phyloP scores from a whole-genome alignment of 495 filamentous ascomycete genomes.

The Viridothelium virens region DNA sequence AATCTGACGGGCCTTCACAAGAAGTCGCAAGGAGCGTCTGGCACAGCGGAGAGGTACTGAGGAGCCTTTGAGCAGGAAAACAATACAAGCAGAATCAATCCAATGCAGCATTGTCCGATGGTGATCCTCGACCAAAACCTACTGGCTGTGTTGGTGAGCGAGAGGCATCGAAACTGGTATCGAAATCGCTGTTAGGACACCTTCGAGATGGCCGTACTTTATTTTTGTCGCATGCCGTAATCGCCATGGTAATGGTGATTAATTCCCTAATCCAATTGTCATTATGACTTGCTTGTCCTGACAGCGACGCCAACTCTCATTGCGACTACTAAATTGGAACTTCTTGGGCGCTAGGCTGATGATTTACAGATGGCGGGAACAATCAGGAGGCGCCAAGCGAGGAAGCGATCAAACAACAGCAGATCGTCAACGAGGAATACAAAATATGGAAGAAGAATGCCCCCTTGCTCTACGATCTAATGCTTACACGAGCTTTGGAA shows the following conservation, averaged over 20 bases:
- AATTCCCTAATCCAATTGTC: too few relatives aligned
- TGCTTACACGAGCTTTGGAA: slow-evolving; percentile 85
- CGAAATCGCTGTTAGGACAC: too few relatives aligned
- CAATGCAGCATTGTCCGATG: too few relatives aligned
- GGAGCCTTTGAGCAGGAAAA: too few relatives aligned
- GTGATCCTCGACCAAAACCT: too few relatives aligned
- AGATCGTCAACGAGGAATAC: slow-evolving; percentile 98
- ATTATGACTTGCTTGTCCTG: too few relatives aligned
- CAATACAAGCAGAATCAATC: too few relatives aligned
- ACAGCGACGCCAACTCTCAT: not conserved
- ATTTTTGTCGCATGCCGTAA: too few relatives aligned
- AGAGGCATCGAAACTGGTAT: too few relatives aligned
- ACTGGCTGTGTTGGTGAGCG: too few relatives aligned
- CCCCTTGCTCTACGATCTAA: slow-evolving; percentile 95
- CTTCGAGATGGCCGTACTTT: too few relatives aligned
- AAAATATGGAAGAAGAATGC: slow-evolving; percentile 99
- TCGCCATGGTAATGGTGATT: too few relatives aligned
- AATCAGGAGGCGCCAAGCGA: slow-evolving; percentile 37
- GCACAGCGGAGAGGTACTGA: not conserved
- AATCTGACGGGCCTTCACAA: not conserved
- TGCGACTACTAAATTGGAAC: not conserved
- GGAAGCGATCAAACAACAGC: slow-evolving; percentile 67
- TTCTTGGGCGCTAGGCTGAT: not conserved
- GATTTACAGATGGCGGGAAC: slow-evolving; percentile 32
- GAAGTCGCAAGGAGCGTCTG: not conserved